Conservation (phyloP, 306 rosid species). For the Vigna angularis region DNA sequence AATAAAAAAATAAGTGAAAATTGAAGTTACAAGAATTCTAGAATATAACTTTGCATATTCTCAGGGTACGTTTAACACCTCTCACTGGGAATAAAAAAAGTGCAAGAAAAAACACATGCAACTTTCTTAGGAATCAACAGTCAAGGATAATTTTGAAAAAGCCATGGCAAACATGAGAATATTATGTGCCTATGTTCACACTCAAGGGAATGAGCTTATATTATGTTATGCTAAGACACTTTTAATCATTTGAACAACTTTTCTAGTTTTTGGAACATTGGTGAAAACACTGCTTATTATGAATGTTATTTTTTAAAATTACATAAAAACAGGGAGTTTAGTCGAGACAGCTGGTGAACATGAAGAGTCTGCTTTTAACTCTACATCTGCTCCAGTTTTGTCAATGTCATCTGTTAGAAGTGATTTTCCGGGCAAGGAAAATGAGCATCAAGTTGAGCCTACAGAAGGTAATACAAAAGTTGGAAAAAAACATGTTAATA, state of each 20-base stretch:
- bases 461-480: conserved; percentile 43
- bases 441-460: conserved; percentile 51
- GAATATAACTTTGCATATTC: not conserved
- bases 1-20: not conserved
- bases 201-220: not conserved
- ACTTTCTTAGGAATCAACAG: not conserved
- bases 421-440: conserved; percentile 56
- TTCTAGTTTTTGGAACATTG: conserved; percentile 30
- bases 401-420: conserved; percentile 64
- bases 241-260: not conserved
- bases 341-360: conserved; percentile 42
- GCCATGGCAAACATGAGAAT: not conserved
- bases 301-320: conserved; percentile 32
- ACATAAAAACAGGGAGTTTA: conserved; percentile 54
- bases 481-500: conserved; percentile 54
- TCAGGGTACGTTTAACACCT: not conserved
- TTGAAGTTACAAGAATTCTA: not conserved
- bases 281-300: conserved; percentile 21
- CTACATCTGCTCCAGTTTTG: conserved; percentile 72
- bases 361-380: conserved; percentile 65
- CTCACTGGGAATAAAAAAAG: not conserved
- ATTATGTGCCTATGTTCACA: too few relatives aligned
- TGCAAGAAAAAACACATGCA: not conserved
- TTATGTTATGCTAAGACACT: not conserved
- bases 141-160: not conserved